A percentile compares a stretch with the other conserved stretches of the same genome.
Conservation (phyloP, 495 filamentous ascomycete genomes). For the Lepidopterella palustris region DNA sequence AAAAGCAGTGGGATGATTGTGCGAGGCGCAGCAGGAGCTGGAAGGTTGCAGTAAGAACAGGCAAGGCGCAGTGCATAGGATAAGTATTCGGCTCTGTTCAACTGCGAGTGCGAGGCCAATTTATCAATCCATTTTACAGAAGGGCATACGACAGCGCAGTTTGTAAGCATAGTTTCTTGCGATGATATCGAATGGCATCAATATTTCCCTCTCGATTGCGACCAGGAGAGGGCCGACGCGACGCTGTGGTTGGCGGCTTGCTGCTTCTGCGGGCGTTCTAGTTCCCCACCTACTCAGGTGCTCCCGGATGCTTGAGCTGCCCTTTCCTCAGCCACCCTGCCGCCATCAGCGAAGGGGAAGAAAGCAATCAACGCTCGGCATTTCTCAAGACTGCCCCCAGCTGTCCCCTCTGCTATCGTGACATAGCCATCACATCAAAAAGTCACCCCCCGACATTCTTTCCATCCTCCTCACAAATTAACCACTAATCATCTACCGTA, state of each 20-base stretch:
- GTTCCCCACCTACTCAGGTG: background rate
- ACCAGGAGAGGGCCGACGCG: background rate
- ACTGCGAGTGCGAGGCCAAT: no score
- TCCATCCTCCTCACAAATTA: background rate
- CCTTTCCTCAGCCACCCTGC: background rate
- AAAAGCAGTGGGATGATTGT: background rate
- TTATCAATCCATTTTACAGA: background rate
- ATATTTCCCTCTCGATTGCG: background rate
- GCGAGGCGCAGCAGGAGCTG: background rate
- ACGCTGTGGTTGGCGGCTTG: background rate
- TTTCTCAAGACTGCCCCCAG: background rate
- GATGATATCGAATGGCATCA: background rate
- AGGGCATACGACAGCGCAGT: background rate
- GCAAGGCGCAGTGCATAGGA: no score
- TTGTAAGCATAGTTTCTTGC: background rate
- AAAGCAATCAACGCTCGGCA: constrained; percentile 2
- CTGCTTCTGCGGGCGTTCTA: background rate
- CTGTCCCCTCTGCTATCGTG: background rate
- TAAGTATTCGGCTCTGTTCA: no score
- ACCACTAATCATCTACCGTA: no score
- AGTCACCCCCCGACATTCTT: background rate
- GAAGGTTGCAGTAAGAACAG: no score
- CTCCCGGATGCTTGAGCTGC: background rate
- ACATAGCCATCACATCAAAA: background rate
- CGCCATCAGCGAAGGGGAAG: background rate